Conservation (phyloP, 2,329 filamentous ascomycete species). For the Sporothrix protearum region DNA sequence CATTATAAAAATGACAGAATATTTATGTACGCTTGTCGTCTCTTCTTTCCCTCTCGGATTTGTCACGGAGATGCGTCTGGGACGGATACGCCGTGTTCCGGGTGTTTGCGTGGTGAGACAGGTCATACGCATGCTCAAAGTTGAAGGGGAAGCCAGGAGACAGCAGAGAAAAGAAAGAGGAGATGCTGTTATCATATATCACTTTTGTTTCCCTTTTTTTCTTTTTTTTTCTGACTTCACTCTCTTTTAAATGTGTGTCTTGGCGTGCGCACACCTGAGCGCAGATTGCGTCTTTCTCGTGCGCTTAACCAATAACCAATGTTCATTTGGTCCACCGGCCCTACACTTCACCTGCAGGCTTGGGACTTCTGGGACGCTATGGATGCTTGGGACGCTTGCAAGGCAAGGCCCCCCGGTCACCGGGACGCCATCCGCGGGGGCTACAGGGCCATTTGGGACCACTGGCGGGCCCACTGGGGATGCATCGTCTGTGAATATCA, state of each 20-base stretch:
- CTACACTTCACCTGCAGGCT: neutral
- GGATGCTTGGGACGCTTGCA: neutral
- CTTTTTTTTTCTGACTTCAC: neutral
- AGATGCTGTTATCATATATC: neutral
- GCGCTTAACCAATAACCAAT: neutral
- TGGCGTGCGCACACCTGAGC: neutral
- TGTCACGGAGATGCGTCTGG: neutral
- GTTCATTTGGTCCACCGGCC: neutral
- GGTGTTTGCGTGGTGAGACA: neutral
- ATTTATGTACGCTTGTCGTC: too few relatives aligned
- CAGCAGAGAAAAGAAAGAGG: neutral
- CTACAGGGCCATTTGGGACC: slow-evolving; percentile 7
- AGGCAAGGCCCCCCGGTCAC: neutral
- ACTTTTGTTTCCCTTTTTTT: neutral
- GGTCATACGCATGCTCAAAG: neutral
- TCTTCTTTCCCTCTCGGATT: neutral
- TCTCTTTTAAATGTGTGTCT: neutral
- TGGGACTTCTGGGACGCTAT: neutral
- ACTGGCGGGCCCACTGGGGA: neutral
- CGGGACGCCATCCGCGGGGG: slow-evolving; percentile 6
- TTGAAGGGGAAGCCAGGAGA: neutral
- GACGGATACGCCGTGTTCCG: slow-evolving; percentile 7
- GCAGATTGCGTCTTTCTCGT: neutral
- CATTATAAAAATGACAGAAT: neutral
- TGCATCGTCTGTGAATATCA: neutral